phyloP scores from a whole-genome alignment of 371 early-diverging fungal species.

The Saksenaea vasiformis region DNA sequence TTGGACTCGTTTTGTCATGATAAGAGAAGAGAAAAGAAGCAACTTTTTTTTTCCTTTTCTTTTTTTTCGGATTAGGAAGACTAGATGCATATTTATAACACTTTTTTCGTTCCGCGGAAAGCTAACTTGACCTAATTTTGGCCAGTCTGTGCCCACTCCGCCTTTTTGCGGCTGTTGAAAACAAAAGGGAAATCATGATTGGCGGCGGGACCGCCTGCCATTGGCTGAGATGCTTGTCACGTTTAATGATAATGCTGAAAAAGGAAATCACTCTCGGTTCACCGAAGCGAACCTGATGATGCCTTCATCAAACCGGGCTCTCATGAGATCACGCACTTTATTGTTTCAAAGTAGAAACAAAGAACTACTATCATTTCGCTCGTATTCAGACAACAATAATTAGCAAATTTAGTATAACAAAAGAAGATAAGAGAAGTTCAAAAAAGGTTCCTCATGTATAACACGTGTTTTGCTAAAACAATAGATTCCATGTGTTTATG shows the following conservation, averaged over 20 bases:
- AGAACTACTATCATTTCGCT: too few relatives aligned
- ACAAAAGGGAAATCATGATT: background rate
- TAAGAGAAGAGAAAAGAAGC: background rate
- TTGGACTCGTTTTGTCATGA: background rate
- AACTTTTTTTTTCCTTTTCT: background rate
- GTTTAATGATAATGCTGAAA: constrained; percentile 1
- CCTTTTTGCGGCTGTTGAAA: background rate
- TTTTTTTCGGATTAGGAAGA: background rate
- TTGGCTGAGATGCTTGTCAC: background rate
- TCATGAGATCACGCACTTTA: background rate
- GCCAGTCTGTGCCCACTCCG: constrained; percentile 4
- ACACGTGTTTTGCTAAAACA: too few relatives aligned
- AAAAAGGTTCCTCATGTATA: too few relatives aligned
- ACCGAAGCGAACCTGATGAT: background rate
- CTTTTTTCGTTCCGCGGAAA: constrained; percentile 3
- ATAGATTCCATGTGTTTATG: too few relatives aligned
- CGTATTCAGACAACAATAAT: too few relatives aligned
- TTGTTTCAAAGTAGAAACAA: background rate
- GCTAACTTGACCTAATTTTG: background rate
- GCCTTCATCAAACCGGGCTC: background rate
- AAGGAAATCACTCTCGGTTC: background rate
- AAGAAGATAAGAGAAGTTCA: too few relatives aligned
- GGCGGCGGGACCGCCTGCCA: background rate
- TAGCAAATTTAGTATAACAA: too few relatives aligned
- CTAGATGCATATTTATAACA: constrained; percentile 5